phyloP scores from a whole-genome alignment of 306 rosid genomes.

The Mucuna pruriens region DNA sequence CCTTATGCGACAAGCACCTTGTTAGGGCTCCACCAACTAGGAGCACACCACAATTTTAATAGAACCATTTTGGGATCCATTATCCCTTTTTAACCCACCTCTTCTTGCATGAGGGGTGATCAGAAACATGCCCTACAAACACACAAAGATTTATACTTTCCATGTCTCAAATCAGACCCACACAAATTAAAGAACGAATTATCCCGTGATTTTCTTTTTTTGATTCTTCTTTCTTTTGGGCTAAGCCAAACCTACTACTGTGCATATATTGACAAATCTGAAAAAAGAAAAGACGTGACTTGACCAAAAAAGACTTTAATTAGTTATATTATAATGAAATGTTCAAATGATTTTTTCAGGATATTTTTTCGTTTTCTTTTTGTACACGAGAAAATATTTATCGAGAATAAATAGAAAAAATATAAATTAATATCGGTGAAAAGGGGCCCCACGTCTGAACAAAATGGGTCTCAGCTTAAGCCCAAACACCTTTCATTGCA shows the following conservation, averaged over 20 bases:
- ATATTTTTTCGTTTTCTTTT: background rate
- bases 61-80: slow-evolving; percentile 33
- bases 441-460: background rate
- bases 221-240: background rate
- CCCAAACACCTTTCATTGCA: slow-evolving; percentile 29
- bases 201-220: background rate
- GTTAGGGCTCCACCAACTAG: slow-evolving; percentile 29
- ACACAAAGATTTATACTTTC: background rate
- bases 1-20: slow-evolving; percentile 23
- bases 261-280: slow-evolving; percentile 23
- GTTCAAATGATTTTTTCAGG: background rate
- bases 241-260: background rate
- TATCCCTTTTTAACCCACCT: slow-evolving; percentile 19
- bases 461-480: slow-evolving; percentile 32
- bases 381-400: background rate
- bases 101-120: slow-evolving; percentile 14
- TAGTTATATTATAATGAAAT: background rate
- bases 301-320: background rate
- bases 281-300: slow-evolving; percentile 24
- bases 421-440: background rate
- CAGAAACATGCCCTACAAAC: slow-evolving; percentile 12
- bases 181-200: background rate
- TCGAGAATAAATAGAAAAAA: background rate
- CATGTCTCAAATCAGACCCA: slow-evolving; percentile 23
- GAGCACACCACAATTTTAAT: background rate